Conservation (phyloP, 495 filamentous ascomycete species). For the Trichoderma orchidacearum region DNA sequence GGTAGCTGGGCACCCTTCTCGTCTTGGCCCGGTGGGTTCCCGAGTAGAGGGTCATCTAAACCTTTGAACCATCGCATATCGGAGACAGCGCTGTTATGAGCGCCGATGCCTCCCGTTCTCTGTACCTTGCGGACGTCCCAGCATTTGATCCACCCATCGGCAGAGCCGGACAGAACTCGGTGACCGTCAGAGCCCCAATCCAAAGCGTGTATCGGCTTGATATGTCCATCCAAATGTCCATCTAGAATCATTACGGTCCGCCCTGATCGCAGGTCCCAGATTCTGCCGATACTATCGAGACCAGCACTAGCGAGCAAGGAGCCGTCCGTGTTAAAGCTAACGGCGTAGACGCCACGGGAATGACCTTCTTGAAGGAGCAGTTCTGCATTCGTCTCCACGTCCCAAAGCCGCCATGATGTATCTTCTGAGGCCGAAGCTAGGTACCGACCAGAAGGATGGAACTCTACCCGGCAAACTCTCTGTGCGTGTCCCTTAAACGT, state of each 20-base stretch:
- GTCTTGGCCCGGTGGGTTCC: slow-evolving; percentile 41
- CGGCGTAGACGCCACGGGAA: slow-evolving; percentile 76
- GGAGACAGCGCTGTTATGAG: slow-evolving; percentile 81
- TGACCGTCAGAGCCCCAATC: slow-evolving; percentile 90
- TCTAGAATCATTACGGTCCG: slow-evolving; percentile 93
- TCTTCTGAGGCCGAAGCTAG: slow-evolving; percentile 91
- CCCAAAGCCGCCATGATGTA: slow-evolving; percentile 96
- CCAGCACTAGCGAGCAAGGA: slow-evolving; percentile 82
- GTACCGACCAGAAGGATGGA: slow-evolving; percentile 84
- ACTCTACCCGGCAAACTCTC: slow-evolving; percentile 82
- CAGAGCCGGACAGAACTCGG: slow-evolving; percentile 77
- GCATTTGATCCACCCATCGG: slow-evolving; percentile 91
- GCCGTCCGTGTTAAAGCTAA: slow-evolving; percentile 81
- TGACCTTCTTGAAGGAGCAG: slow-evolving; percentile 90
- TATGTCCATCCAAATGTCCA: slow-evolving; percentile 67
- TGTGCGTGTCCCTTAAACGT: slow-evolving; percentile 78
- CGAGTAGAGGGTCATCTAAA: slow-evolving; percentile 45
- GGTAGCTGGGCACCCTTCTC: slow-evolving; percentile 47
- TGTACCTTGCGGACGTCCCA: slow-evolving; percentile 91
- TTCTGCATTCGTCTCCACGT: slow-evolving; percentile 71
- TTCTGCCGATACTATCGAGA: slow-evolving; percentile 82
- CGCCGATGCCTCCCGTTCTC: slow-evolving; percentile 70
- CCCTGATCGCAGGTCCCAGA: slow-evolving; percentile 94
- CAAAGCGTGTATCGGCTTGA: slow-evolving; percentile 80
- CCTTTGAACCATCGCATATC: slow-evolving; percentile 94